phyloP scores from a whole-genome alignment of 495 filamentous ascomycete genomes.

The Neurospora intermedia region DNA sequence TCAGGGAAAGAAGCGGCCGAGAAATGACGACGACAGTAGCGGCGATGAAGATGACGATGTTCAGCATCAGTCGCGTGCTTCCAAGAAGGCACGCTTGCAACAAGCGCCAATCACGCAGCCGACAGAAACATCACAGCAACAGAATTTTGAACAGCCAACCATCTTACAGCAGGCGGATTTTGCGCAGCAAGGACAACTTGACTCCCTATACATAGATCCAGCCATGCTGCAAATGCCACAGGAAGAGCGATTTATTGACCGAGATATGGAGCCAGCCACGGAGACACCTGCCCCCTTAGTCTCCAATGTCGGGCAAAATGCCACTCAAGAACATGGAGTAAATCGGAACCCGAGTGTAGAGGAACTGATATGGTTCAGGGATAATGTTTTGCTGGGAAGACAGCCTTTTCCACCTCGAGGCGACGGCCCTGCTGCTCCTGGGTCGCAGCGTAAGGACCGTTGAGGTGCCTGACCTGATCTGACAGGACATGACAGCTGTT shows the following conservation, averaged over 20 bases:
- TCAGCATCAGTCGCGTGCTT: background rate
- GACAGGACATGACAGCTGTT: background rate
- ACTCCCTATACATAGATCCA: no score
- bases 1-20: background rate
- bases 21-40: background rate
- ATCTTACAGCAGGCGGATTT: background rate
- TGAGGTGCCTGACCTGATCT: background rate
- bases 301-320: background rate
- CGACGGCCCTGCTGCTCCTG: background rate
- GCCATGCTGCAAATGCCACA: background rate
- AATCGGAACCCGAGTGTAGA: background rate
- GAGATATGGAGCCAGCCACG: background rate
- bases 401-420: background rate
- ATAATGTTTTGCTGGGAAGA: background rate
- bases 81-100: background rate
- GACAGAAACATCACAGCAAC: background rate
- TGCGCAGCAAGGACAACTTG: no score
- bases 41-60: background rate
- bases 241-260: accelerated
- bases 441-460: background rate
- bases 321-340: background rate
- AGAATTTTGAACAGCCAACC: background rate
- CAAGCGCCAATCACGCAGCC: background rate
- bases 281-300: no score
- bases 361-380: background rate